Conservation (phyloP, 345 rosid species). For the Eucalyptus cladocalyx region DNA sequence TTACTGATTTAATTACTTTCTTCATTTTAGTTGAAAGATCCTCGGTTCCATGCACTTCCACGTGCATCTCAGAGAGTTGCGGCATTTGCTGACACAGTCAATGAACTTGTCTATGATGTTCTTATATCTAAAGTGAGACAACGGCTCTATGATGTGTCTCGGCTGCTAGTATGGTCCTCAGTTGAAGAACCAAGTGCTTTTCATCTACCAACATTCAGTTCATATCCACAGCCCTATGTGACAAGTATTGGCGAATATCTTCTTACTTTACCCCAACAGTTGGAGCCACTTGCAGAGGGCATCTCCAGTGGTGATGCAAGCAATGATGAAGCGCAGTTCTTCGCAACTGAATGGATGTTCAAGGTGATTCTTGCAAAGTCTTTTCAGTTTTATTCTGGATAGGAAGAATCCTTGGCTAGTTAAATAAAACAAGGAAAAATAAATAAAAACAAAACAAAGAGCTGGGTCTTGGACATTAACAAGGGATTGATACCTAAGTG, state of each 20-base stretch:
- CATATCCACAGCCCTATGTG: slow-evolving; percentile 87
- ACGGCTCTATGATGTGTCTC: slow-evolving; percentile 73
- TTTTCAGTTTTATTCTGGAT: neutral
- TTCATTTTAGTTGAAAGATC: slow-evolving; percentile 81
- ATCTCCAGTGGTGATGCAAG: slow-evolving; percentile 60
- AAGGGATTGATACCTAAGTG: neutral
- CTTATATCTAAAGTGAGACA: slow-evolving; percentile 95
- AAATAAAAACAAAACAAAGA: neutral
- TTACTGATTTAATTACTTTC: neutral
- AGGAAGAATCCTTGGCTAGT: neutral
- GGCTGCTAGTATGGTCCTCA: slow-evolving; percentile 81
- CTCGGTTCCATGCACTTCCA: slow-evolving; percentile 94
- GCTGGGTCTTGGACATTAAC: neutral
- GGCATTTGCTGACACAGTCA: slow-evolving; percentile 74
- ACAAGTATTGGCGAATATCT: slow-evolving; percentile 94
- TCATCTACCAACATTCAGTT: slow-evolving; percentile 86
- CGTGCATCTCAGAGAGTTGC: slow-evolving; percentile 86
- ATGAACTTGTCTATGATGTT: slow-evolving; percentile 87
- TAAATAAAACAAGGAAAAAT: neutral
- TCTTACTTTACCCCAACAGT: slow-evolving; percentile 94
- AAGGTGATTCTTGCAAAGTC: slow-evolving; percentile 35
- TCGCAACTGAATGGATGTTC: slow-evolving; percentile 99
- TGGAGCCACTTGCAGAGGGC: slow-evolving; percentile 98
- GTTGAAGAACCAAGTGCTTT: slow-evolving; percentile 76
- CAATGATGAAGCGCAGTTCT: slow-evolving; percentile 87